Evolutionary conservation across 1,284 basidiomycete genomes (phyloP).

Genomic region (Anthracocystis walkeri): DNA sequence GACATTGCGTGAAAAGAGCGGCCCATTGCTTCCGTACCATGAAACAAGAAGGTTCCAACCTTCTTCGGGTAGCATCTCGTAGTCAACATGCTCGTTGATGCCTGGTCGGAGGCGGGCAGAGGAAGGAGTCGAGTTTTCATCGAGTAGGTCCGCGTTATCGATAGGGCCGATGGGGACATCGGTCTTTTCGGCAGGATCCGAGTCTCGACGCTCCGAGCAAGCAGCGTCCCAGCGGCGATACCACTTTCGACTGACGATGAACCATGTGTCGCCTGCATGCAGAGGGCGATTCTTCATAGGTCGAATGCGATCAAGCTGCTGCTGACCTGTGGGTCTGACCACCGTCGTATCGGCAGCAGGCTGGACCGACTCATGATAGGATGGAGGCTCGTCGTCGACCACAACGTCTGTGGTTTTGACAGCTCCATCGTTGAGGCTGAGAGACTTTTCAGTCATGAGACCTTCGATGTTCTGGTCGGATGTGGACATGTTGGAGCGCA

Average conservation of each 20-base stretch:
- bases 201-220: conserved; percentile 77
- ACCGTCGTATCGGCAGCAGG: background rate
- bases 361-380: conserved; percentile 31
- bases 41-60: conserved; percentile 79
- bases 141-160: conserved; percentile 78
- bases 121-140: conserved; percentile 58
- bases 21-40: conserved; percentile 79
- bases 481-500: conserved; percentile 18
- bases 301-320: conserved; percentile 37
- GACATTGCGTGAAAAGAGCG: conserved; percentile 77
- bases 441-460: conserved; percentile 47
- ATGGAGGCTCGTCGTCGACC: conserved; percentile 28
- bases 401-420: background rate
- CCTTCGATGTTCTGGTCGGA: conserved; percentile 48
- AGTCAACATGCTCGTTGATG: conserved; percentile 78
- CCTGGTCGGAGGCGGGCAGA: conserved; percentile 60
- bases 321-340: conserved; percentile 33
- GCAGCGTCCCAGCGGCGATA: conserved; percentile 80
- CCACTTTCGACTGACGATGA: conserved; percentile 79
- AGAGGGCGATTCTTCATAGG: conserved; percentile 70
- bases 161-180: conserved; percentile 77
- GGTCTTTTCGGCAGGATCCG: conserved; percentile 76
- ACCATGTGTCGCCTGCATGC: conserved; percentile 79
- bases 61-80: conserved; percentile 80
- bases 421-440: conserved; percentile 41